Evolutionary conservation across 176 grass and related monocot genomes (phyloP).

Genomic region (Ensete glaucum): DNA sequence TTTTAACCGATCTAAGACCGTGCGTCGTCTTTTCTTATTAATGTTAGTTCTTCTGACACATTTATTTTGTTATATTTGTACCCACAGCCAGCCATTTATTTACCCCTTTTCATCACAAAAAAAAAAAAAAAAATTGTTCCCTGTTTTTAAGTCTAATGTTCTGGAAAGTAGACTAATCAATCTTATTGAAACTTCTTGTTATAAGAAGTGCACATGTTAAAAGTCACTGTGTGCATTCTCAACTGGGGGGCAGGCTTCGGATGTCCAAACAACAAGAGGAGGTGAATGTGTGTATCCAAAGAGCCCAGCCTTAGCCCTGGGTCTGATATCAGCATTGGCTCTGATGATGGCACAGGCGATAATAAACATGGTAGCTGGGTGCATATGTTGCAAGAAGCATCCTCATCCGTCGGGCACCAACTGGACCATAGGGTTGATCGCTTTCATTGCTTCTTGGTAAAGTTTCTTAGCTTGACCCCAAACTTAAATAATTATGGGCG

Average conservation of each 20-base stretch:
- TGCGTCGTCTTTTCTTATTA: too few relatives aligned
- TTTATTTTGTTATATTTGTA: too few relatives aligned
- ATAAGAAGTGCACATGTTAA: too few relatives aligned
- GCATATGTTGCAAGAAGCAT: slow-evolving; percentile 94
- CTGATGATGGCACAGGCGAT: slow-evolving; percentile 73
- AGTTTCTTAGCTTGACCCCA: slow-evolving; percentile 3
- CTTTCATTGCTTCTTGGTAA: slow-evolving; percentile 95
- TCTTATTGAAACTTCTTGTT: too few relatives aligned
- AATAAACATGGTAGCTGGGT: slow-evolving; percentile 80
- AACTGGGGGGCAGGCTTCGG: slow-evolving; percentile 38
- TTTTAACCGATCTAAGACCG: too few relatives aligned
- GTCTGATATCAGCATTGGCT: slow-evolving; percentile 53
- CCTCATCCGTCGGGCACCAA: slow-evolving; percentile 59
- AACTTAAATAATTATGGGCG: too few relatives aligned
- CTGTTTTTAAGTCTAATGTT: too few relatives aligned
- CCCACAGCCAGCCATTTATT: too few relatives aligned
- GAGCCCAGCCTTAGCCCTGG: slow-evolving; percentile 68
- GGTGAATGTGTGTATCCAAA: slow-evolving; percentile 71
- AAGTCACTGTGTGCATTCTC: neutral
- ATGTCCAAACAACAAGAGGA: slow-evolving; percentile 36
- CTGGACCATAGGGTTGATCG: slow-evolving; percentile 80
- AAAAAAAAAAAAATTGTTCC: too few relatives aligned
- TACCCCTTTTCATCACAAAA: too few relatives aligned
- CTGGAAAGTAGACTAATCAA: too few relatives aligned
- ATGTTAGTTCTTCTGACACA: too few relatives aligned